These are phyloP conservation scores for Rhizopogon vesiculosus DNA, from an alignment of 768 basidiomycete species.

Conservation along the genomic window DNA sequence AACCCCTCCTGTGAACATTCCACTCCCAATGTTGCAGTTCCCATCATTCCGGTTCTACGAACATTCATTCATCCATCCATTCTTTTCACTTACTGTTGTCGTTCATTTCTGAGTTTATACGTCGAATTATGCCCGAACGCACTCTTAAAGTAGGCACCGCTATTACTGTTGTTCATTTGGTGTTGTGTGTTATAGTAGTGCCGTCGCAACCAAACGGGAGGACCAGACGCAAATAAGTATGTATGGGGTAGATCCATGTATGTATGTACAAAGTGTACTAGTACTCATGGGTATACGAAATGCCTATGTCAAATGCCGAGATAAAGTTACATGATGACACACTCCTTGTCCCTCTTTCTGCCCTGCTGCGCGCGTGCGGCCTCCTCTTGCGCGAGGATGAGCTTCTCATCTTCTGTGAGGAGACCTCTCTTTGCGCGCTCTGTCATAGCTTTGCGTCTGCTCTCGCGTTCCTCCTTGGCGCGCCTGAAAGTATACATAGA, in stretches of 20 bases:
- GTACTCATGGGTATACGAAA: background rate
- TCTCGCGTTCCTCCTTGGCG: constrained; percentile 70
- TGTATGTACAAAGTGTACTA: no score
- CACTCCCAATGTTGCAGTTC: constrained; percentile 8
- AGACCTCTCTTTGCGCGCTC: background rate
- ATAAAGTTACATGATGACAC: background rate
- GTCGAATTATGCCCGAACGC: constrained; percentile 20
- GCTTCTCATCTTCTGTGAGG: background rate
- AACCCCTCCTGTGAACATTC: background rate
- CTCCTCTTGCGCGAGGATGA: background rate
- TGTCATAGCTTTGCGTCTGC: constrained; percentile 25
- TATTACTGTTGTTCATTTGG: constrained; percentile 16
- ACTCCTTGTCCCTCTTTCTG: background rate
- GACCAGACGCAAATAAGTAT: no score
- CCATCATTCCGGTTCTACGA: constrained; percentile 4
- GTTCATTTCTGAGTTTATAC: constrained; percentile 24
- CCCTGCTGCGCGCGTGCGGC: background rate
- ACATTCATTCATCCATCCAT: background rate
- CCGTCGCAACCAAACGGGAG: background rate
- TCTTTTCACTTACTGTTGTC: constrained; percentile 16
- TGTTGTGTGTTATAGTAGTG: constrained; percentile 14
- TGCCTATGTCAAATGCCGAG: background rate
- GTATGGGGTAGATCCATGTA: background rate
- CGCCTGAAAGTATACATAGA: constrained; percentile 40
- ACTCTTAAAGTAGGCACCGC: constrained; percentile 5